These are phyloP conservation scores for Ophiostoma montium DNA, from an alignment of 2,329 filamentous ascomycete genomes.

Conservation along the genomic window DNA sequence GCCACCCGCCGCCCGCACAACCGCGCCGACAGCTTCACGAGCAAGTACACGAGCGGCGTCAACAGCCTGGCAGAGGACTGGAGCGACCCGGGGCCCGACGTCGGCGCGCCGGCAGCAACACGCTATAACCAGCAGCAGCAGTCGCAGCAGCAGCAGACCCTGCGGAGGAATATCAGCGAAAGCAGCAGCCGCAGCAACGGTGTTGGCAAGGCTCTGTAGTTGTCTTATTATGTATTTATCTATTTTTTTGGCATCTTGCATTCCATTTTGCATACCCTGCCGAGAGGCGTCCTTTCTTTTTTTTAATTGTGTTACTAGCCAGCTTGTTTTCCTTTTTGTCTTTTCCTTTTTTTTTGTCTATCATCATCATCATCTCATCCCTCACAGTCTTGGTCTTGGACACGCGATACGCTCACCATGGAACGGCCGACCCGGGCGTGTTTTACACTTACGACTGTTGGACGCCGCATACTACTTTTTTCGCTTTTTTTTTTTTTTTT, in stretches of 20 bases:
- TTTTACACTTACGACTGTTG: no score
- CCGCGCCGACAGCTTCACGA: constrained; percentile 25
- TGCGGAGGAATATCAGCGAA: no score
- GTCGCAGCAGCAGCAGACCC: constrained; percentile 11
- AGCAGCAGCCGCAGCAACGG: constrained; percentile 7
- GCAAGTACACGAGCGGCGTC: constrained; percentile 37
- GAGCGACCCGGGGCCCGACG: constrained; percentile 41
- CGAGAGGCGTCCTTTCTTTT: not conserved
- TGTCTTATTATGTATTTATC: not conserved
- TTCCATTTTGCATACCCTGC: no score
- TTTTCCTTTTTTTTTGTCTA: not conserved
- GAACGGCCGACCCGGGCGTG: no score
- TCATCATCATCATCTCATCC: no score
- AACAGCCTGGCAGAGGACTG: constrained; percentile 31
- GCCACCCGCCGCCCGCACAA: constrained; percentile 20
- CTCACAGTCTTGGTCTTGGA: no score
- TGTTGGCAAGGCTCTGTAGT: constrained; percentile 14
- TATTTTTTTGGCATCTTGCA: not conserved
- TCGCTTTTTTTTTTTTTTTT: no score
- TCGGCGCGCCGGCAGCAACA: constrained; percentile 26
- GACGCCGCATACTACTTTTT: no score
- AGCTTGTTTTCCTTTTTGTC: not conserved
- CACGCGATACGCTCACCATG: no score
- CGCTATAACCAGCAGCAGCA: constrained; percentile 17
- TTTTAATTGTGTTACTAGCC: not conserved